These are phyloP conservation scores for Quercus parvula DNA, from an alignment of 306 rosid species.

Conservation along the genomic window DNA sequence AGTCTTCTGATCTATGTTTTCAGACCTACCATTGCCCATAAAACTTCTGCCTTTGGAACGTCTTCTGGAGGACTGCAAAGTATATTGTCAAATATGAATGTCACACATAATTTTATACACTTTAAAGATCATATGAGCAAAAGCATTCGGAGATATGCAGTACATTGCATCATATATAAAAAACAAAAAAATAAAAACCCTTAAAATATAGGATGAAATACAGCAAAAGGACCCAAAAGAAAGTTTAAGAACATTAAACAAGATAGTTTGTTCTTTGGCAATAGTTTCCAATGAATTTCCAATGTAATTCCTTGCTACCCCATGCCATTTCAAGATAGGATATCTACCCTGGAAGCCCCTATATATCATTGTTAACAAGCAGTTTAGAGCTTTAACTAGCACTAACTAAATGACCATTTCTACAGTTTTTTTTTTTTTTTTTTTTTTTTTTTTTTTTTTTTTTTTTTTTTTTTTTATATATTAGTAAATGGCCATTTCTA, in stretches of 20 bases:
- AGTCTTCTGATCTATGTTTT: conserved; percentile 32
- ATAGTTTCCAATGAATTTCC: not conserved
- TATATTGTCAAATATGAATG: conserved; percentile 28
- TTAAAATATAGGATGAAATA: not conserved
- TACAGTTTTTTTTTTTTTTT: not conserved
- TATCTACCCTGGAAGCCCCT: conserved; percentile 5
- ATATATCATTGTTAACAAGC: not conserved
- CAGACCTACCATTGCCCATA: conserved; percentile 28
- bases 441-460: no score
- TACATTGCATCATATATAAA: conserved; percentile 13
- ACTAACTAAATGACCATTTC: conserved; percentile 3
- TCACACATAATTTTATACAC: conserved; percentile 16
- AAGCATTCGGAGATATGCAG: conserved; percentile 6
- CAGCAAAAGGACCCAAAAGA: not conserved
- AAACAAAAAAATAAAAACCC: not conserved
- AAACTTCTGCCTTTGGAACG: conserved; percentile 29
- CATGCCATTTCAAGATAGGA: conserved; percentile 12
- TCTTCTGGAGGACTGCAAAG: conserved; percentile 55
- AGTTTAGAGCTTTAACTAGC: conserved; percentile 13
- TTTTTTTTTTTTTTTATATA: no score
- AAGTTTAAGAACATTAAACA: not conserved
- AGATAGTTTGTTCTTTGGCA: not conserved
- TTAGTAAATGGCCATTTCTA: not conserved
- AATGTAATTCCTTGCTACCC: not conserved
- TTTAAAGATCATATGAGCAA: not conserved